A percentile compares a stretch with the other conserved stretches of the same genome.
Evolutionary conservation across 2,329 filamentous ascomycete genomes (phyloP).

Genomic region (Tolypocladium pustulatum): DNA sequence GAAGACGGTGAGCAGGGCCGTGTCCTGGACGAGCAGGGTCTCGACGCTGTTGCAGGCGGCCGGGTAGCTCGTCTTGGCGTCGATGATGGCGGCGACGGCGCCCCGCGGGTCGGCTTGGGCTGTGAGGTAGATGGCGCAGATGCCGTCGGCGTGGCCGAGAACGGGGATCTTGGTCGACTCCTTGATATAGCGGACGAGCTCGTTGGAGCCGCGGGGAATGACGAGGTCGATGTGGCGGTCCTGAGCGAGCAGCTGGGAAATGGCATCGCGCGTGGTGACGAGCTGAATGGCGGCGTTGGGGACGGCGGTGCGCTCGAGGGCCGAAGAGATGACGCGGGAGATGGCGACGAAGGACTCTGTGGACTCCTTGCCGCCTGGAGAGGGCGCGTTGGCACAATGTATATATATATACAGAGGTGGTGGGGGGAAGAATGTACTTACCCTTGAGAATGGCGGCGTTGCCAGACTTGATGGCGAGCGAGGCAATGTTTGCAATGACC

Average conservation of each 20-base stretch:
- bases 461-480: constrained; percentile 90
- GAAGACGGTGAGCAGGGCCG: constrained; percentile 55
- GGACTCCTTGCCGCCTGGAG: constrained; percentile 83
- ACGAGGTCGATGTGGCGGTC: constrained; percentile 89
- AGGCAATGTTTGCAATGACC: constrained; percentile 96
- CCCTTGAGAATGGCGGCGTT: constrained; percentile 96
- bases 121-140: constrained; percentile 82
- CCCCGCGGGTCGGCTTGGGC: constrained; percentile 62
- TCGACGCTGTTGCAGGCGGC: constrained; percentile 95
- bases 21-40: constrained; percentile 74
- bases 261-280: constrained; percentile 83
- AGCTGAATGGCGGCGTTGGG: constrained; percentile 85
- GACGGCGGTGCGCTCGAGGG: constrained; percentile 62
- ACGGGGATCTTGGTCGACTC: constrained; percentile 87
- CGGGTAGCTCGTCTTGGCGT: constrained; percentile 90
- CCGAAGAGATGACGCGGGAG: constrained; percentile 69
- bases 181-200: constrained; percentile 85
- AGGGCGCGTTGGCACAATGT: neutral
- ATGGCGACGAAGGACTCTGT: constrained; percentile 92
- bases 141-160: constrained; percentile 87
- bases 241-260: constrained; percentile 75
- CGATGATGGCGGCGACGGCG: constrained; percentile 68
- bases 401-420: too few species aligned
- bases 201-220: constrained; percentile 84
- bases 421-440: constrained; percentile 13